phyloP scores from a whole-genome alignment of 768 basidiomycete species.

The Chalciporus pseudorubinellus region DNA sequence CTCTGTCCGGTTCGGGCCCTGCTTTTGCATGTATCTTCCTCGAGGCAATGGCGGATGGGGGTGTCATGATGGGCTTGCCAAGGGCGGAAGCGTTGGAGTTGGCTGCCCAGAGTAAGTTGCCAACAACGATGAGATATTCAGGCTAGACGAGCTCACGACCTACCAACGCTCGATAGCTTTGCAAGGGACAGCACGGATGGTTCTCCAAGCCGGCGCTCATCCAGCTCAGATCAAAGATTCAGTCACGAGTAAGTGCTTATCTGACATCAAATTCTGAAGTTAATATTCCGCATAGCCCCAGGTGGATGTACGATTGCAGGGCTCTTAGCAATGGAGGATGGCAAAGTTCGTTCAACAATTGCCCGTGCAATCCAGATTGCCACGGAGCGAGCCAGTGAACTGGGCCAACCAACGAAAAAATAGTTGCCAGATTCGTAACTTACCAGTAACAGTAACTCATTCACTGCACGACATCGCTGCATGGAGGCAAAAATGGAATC shows the following conservation, averaged over 20 bases:
- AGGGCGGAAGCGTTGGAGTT: conserved; percentile 91
- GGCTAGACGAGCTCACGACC: neutral
- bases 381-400: conserved; percentile 81
- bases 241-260: conserved; percentile 76
- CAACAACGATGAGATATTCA: neutral
- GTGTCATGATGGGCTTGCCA: conserved; percentile 99
- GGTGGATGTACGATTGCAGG: conserved; percentile 99
- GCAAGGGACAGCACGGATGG: conserved; percentile 97
- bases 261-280: neutral
- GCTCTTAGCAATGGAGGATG: conserved; percentile 92
- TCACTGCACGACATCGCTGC: neutral
- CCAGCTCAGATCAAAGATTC: conserved; percentile 97
- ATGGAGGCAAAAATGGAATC: neutral
- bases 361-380: conserved; percentile 94
- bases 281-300: conserved; percentile 60
- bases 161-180: conserved; percentile 53
- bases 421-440: conserved; percentile 26
- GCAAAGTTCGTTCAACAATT: conserved; percentile 88
- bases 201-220: conserved; percentile 81
- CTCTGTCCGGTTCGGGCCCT: conserved; percentile 92
- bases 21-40: conserved; percentile 96
- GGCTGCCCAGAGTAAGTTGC: conserved; percentile 83
- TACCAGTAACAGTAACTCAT: too few relatives aligned
- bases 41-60: conserved; percentile 98
- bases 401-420: conserved; percentile 69